These are phyloP conservation scores for Bisporella sp. DNA, from an alignment of 2,329 filamentous ascomycete species.

Conservation along the genomic window DNA sequence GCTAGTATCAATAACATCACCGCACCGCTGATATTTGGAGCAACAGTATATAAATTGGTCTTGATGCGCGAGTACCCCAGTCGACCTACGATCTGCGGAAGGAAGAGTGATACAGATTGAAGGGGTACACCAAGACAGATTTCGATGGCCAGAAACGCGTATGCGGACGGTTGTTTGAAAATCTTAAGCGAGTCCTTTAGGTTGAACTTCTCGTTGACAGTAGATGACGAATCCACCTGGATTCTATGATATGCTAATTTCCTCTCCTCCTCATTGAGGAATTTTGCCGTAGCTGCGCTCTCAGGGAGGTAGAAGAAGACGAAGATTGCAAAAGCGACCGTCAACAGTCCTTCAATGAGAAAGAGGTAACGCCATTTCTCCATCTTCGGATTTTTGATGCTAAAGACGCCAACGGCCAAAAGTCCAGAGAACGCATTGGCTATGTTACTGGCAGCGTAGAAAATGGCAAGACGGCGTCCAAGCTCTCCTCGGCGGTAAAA, in stretches of 20 bases:
- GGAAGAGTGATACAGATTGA: constrained; percentile 46
- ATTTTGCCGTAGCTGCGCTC: constrained; percentile 22
- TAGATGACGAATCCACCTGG: constrained; percentile 55
- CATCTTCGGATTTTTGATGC: constrained; percentile 41
- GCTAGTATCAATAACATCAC: constrained; percentile 66
- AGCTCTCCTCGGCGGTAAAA: constrained; percentile 69
- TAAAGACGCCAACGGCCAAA: constrained; percentile 37
- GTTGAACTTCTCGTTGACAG: constrained; percentile 46
- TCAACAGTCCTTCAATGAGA: constrained; percentile 33
- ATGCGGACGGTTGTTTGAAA: not conserved
- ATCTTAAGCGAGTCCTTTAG: constrained; percentile 44
- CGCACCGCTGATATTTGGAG: constrained; percentile 69
- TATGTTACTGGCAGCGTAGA: constrained; percentile 71
- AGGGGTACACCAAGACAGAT: constrained; percentile 53
- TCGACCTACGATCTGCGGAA: constrained; percentile 47
- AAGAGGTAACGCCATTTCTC: constrained; percentile 46
- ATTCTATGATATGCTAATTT: constrained; percentile 28
- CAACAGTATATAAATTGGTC: constrained; percentile 77
- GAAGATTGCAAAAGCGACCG: constrained; percentile 25
- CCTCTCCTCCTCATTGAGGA: constrained; percentile 26
- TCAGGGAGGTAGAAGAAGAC: constrained; percentile 30
- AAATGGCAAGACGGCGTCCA: constrained; percentile 62
- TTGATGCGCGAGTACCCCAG: constrained; percentile 42
- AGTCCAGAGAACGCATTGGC: constrained; percentile 54
- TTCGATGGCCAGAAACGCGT: constrained; percentile 42